These are phyloP conservation scores for Penicillium desertorum DNA, from an alignment of 495 filamentous ascomycete genomes.

Conservation along the genomic window DNA sequence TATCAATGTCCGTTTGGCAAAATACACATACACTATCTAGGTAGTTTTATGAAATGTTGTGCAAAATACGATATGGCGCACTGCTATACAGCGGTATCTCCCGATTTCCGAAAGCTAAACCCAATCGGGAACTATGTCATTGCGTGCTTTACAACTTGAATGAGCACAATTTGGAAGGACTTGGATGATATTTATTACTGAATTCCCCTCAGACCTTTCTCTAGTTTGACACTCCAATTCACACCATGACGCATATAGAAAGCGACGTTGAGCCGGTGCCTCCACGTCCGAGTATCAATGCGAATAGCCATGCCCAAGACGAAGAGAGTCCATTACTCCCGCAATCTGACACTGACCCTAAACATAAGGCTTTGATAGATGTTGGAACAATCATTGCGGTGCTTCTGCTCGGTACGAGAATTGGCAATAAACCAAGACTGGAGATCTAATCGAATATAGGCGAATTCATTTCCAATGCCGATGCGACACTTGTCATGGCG, in stretches of 20 bases:
- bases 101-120: no score
- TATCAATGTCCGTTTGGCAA: no score
- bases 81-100: no score
- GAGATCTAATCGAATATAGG: slow-evolving; percentile 38
- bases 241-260: background rate
- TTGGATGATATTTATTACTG: no score
- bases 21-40: no score
- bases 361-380: slow-evolving; percentile 19
- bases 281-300: background rate
- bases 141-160: no score
- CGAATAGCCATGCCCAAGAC: slow-evolving; percentile 15
- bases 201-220: background rate
- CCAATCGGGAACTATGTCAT: no score
- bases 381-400: slow-evolving; percentile 38
- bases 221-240: background rate
- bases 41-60: no score
- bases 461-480: slow-evolving; percentile 63
- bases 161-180: no score
- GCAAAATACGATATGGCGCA: no score
- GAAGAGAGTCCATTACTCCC: slow-evolving; percentile 30
- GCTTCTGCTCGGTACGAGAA: slow-evolving; percentile 35
- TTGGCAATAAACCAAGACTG: background rate
- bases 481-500: slow-evolving; percentile 62
- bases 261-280: background rate
- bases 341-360: background rate